A percentile compares a stretch with the other conserved stretches of the same genome.
phyloP scores from a whole-genome alignment of 345 rosid genomes.

The Linum trigynum region DNA sequence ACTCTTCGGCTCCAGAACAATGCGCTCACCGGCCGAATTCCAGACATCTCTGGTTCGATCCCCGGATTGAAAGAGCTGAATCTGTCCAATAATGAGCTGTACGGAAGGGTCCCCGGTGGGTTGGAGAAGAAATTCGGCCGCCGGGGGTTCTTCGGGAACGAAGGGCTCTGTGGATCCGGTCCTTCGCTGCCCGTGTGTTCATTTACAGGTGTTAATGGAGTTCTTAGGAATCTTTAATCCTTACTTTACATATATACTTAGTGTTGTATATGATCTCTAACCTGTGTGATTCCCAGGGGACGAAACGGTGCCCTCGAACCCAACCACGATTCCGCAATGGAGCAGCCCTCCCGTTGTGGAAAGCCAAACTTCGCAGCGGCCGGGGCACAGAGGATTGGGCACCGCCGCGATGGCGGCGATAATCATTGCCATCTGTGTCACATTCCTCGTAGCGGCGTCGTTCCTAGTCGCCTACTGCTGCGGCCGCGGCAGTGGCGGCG shows the following conservation, averaged over 20 bases:
- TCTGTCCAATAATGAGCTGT: slow-evolving; percentile 62
- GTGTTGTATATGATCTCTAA: no score
- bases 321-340: slow-evolving; percentile 52
- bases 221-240: no score
- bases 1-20: slow-evolving; percentile 79
- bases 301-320: slow-evolving; percentile 65
- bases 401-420: slow-evolving; percentile 58
- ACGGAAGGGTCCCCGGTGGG: slow-evolving; percentile 50
- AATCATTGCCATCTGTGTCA: slow-evolving; percentile 57
- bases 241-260: no score
- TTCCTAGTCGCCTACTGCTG: slow-evolving; percentile 63
- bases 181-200: slow-evolving; percentile 55
- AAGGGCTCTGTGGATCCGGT: slow-evolving; percentile 64
- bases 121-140: slow-evolving; percentile 49
- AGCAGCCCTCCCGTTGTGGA: slow-evolving; percentile 19
- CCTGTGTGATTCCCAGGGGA: slow-evolving; percentile 15
- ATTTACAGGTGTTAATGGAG: no score
- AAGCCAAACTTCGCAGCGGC: slow-evolving; percentile 12
- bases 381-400: slow-evolving; percentile 33
- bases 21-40: slow-evolving; percentile 65
- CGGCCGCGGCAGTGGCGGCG: slow-evolving; percentile 32
- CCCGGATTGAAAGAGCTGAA: slow-evolving; percentile 42
- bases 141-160: slow-evolving; percentile 62
- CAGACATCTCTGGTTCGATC: slow-evolving; percentile 52
- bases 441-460: slow-evolving; percentile 39